Evolutionary conservation across 225 moss, liverwort and hornwort species (phyloP).

Genomic region (Lunularia cruciata): DNA sequence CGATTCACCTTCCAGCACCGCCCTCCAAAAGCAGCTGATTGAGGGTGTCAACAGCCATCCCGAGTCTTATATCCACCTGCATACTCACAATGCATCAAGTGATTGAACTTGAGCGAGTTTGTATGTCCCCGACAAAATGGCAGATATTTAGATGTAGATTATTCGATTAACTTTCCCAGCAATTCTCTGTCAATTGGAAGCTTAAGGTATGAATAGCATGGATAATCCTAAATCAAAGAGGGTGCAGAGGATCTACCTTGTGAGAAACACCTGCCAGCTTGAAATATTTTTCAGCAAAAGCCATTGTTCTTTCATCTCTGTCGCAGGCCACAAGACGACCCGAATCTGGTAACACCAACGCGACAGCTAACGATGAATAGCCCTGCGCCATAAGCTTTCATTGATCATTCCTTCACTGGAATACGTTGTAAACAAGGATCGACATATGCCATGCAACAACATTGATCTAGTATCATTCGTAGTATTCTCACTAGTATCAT

Average conservation of each 20-base stretch:
- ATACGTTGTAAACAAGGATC: too few species aligned
- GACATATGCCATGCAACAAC: too few species aligned
- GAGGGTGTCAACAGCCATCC: conserved; percentile 70
- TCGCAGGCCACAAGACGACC: conserved; percentile 92
- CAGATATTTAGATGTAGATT: too few species aligned
- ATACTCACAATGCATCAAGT: too few species aligned
- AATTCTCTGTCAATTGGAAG: not conserved
- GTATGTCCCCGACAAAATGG: too few species aligned
- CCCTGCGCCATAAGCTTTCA: conserved; percentile 53
- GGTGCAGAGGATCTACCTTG: conserved; percentile 52
- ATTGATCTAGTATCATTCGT: not conserved
- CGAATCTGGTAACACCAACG: conserved; percentile 87
- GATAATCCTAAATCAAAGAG: too few species aligned
- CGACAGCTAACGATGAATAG: conserved; percentile 92
- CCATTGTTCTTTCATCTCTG: conserved; percentile 64
- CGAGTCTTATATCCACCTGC: conserved; percentile 81
- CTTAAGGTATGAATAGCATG: not conserved
- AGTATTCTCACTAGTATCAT: not conserved
- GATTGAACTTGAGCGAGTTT: too few species aligned
- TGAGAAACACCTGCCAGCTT: conserved; percentile 73
- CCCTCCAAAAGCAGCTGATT: conserved; percentile 62
- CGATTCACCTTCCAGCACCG: conserved; percentile 69
- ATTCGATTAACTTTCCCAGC: too few species aligned
- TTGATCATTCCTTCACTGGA: not conserved
- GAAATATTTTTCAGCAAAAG: conserved; percentile 72